Evolutionary conservation across 495 filamentous ascomycete species (phyloP), one percentile per base, ranked within the genome.

Genomic region (Pseudomonodictys pantanalensis): DNA sequence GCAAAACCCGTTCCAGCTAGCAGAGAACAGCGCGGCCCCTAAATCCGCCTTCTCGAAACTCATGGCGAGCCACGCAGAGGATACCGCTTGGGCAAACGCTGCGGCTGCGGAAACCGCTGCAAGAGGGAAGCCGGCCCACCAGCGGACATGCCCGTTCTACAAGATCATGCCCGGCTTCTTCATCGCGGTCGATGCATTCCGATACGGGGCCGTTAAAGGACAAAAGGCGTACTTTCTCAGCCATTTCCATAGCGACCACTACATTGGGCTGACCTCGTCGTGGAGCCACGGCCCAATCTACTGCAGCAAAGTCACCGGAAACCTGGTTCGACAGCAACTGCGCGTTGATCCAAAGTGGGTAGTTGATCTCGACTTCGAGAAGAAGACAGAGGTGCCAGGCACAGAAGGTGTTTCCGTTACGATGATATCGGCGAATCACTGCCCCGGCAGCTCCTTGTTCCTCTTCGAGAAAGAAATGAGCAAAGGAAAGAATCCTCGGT

Each of bases 221-320:
- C 95, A 90, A 69, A 86, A 89, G 46, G 93, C 92, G 20, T 99
- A 99, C 70, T 99, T 99, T 67, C 81, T 99, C 24, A 96, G 90
- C 62, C 93, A 99, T 68, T 99, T 97, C 63, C 93, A 99, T 72
- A 95, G 89, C 59, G 93, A 99, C 68, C 93, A 99, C 67, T 99
- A 99, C 69, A 82, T 96, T 29, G 93, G 93, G 1, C 78, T 99
- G 3, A 92, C 87, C 22, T 83, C 86, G 9, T 88, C 79, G 43
- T 99, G 93, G 93, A 81, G 79, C 51, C 92, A 97, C 69, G 93
- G 93, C 0, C 92, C 91, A 1, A 97, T 99, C 33, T 99, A 95
- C 65, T 97, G 95, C 76, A 96, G 92, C 64, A 86, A 84, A 57
- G 88, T 93, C 7, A 99, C 93, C 0, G 93, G 78, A 0, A 95